phyloP scores from a whole-genome alignment of 2,329 filamentous ascomycete genomes.

The Epichloe baconii region DNA sequence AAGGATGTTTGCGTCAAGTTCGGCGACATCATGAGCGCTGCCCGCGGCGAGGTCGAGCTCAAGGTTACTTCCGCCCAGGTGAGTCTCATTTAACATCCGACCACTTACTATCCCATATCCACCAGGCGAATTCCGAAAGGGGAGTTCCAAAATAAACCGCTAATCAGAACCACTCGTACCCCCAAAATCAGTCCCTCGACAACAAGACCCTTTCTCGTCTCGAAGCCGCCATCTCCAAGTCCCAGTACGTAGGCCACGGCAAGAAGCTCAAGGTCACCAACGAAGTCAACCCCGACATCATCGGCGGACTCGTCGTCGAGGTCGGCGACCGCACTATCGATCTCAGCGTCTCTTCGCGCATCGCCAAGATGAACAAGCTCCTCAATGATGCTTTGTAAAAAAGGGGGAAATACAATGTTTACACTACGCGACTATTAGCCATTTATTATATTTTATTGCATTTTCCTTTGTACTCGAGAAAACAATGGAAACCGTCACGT shows the following conservation, averaged over 20 bases:
- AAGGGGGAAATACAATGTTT: slow-evolving; percentile 2
- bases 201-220: slow-evolving; percentile 73
- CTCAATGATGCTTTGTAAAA: slow-evolving; percentile 92
- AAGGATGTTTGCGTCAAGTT: slow-evolving; percentile 82
- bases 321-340: slow-evolving; percentile 97
- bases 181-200: slow-evolving; percentile 57
- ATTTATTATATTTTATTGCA: slow-evolving; percentile 15
- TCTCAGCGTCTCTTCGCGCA: slow-evolving; percentile 85
- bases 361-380: slow-evolving; percentile 99
- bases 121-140: neutral
- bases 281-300: slow-evolving; percentile 85
- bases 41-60: slow-evolving; percentile 87
- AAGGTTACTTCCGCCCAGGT: slow-evolving; percentile 82
- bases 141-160: neutral
- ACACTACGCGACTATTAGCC: slow-evolving; percentile 6
- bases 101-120: neutral
- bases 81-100: slow-evolving; percentile 22
- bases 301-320: slow-evolving; percentile 89
- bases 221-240: slow-evolving; percentile 81
- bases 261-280: slow-evolving; percentile 98
- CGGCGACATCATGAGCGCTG: slow-evolving; percentile 69
- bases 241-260: slow-evolving; percentile 72
- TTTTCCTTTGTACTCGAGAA: slow-evolving; percentile 2
- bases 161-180: neutral
- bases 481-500: too few relatives aligned